A percentile compares a stretch with the other conserved stretches of the same genome.
Conservation (phyloP, 1,284 basidiomycete genomes). For the Violaceomyces palustris region DNA sequence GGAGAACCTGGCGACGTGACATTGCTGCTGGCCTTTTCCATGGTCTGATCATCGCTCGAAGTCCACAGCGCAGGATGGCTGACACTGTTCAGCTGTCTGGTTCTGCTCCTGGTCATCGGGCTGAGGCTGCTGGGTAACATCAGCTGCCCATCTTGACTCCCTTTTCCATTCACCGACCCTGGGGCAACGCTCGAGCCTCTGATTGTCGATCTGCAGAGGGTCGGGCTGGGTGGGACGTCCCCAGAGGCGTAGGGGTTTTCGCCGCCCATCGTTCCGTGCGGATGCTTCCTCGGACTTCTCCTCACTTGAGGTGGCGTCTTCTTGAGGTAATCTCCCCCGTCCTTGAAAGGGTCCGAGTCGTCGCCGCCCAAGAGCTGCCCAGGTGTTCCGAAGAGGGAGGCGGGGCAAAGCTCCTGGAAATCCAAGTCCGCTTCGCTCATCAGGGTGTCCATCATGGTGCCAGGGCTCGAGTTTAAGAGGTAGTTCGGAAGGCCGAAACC, state of each 20-base stretch:
- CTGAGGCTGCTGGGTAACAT: constrained; percentile 16
- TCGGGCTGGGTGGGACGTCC: constrained; percentile 4
- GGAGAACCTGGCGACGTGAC: constrained; percentile 34
- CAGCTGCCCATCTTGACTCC: background rate
- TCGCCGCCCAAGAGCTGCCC: constrained; percentile 12
- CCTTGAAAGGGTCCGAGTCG: no score
- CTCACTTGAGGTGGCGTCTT: constrained; percentile 20
- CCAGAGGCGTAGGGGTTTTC: constrained; percentile 46
- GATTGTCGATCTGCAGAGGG: constrained; percentile 1
- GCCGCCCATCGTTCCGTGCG: constrained; percentile 32
- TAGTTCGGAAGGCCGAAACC: constrained; percentile 39
- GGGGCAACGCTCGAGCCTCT: background rate
- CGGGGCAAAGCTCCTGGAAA: constrained; percentile 30
- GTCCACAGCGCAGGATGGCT: constrained; percentile 29
- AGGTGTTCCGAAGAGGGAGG: constrained; percentile 20
- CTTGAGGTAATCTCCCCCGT: no score
- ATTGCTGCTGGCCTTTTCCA: constrained; percentile 23
- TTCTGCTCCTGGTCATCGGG: constrained; percentile 33
- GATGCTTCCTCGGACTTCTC: constrained; percentile 48
- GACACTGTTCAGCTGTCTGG: constrained; percentile 13
- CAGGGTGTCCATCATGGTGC: constrained; percentile 43
- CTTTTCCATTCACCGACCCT: background rate
- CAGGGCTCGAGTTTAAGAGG: constrained; percentile 45
- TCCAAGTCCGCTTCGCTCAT: constrained; percentile 44
- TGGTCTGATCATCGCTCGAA: constrained; percentile 16